These are phyloP conservation scores for Sistotremastrum niveocremeum DNA, from an alignment of 768 basidiomycete species.

Conservation along the genomic window DNA sequence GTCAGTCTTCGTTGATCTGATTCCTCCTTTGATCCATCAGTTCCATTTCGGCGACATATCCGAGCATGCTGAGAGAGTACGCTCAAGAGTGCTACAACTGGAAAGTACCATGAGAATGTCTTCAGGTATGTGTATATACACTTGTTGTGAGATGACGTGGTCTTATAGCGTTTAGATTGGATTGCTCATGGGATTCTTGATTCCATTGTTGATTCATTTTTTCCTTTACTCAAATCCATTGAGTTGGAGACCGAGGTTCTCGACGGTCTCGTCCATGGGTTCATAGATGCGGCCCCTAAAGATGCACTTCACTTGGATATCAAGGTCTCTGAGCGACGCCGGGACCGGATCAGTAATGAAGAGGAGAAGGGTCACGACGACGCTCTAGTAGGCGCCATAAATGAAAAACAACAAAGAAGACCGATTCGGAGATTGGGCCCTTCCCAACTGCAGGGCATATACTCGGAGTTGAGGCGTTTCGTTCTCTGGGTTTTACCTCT, in stretches of 20 bases:
- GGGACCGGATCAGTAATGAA: too few relatives aligned
- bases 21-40: constrained; percentile 23
- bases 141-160: neutral
- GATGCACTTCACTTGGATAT: too few relatives aligned
- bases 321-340: too few relatives aligned
- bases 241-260: constrained; percentile 70
- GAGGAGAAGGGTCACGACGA: too few relatives aligned
- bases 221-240: constrained; percentile 69
- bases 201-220: constrained; percentile 89
- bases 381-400: too few relatives aligned
- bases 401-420: too few relatives aligned
- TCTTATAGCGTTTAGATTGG: constrained; percentile 47
- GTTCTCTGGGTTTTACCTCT: too few relatives aligned
- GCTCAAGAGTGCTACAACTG: constrained; percentile 51
- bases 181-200: constrained; percentile 88
- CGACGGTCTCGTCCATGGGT: constrained; percentile 42
- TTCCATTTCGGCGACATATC: constrained; percentile 87
- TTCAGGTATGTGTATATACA: constrained; percentile 36
- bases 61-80: constrained; percentile 71
- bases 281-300: constrained; percentile 2
- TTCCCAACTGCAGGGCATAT: too few relatives aligned
- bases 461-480: too few relatives aligned
- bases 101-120: constrained; percentile 55
- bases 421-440: too few relatives aligned
- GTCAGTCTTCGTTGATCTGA: neutral